These are phyloP conservation scores for Brassica juncea DNA, from an alignment of 345 rosid genomes.

Conservation along the genomic window DNA sequence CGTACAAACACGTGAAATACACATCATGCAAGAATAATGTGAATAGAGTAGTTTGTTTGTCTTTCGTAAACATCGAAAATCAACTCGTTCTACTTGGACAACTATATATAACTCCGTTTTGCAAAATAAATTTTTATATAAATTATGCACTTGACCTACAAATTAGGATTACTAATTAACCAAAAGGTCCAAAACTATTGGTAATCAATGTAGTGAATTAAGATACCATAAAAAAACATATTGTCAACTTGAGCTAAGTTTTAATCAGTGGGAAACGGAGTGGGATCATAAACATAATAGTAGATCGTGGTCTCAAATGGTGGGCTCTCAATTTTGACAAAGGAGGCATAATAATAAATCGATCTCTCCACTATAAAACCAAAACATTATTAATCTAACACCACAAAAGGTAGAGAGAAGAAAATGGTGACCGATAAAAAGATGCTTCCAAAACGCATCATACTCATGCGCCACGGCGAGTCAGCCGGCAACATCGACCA, in stretches of 20 bases:
- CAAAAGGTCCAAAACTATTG: too few species aligned
- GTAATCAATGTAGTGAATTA: too few species aligned
- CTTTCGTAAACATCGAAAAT: too few species aligned
- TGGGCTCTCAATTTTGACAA: conserved; percentile 27
- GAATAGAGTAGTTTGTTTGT: too few species aligned
- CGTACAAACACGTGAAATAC: too few species aligned
- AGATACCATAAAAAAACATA: background rate
- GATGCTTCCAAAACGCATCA: conserved; percentile 74
- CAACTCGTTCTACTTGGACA: too few species aligned
- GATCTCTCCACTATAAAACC: conserved; percentile 6
- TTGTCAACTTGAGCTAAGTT: background rate
- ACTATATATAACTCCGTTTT: too few species aligned
- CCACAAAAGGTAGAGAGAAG: background rate
- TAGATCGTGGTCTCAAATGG: conserved; percentile 35
- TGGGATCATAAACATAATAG: conserved; percentile 17
- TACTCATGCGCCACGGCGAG: conserved; percentile 83
- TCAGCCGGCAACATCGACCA: conserved; percentile 84
- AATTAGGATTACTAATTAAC: too few species aligned
- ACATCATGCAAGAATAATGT: too few species aligned
- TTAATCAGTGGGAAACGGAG: conserved; percentile 28
- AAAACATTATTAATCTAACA: background rate
- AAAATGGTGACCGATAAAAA: conserved; percentile 27
- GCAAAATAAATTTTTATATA: too few species aligned
- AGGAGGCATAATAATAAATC: background rate
- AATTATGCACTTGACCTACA: too few species aligned